These are phyloP conservation scores for Coccomyxa sp. DNA, from an alignment of 139 green algal species.

Conservation along the genomic window DNA sequence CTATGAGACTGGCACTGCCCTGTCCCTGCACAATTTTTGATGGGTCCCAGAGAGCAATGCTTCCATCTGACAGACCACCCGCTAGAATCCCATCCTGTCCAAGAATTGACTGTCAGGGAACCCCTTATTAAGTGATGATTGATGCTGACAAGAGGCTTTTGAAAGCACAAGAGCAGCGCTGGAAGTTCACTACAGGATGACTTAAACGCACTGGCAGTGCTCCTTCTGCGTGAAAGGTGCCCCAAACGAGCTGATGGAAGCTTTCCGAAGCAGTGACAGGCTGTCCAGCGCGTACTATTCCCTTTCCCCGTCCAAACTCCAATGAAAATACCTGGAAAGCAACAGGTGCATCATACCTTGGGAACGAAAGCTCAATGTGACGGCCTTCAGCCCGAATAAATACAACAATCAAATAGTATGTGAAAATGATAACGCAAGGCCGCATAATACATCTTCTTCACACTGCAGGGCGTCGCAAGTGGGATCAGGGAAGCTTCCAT, in stretches of 20 bases:
- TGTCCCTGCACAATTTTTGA: constrained; percentile 55
- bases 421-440: too few relatives aligned
- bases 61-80: constrained; percentile 88
- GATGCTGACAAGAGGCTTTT: too few relatives aligned
- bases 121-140: not conserved
- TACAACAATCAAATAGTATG: too few relatives aligned
- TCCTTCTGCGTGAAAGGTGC: constrained; percentile 7
- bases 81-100: constrained; percentile 85
- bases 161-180: too few relatives aligned
- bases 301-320: constrained; percentile 50
- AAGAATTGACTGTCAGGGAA: not conserved
- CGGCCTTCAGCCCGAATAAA: too few relatives aligned
- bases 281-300: constrained; percentile 46
- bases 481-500: too few relatives aligned
- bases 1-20: not conserved
- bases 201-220: not conserved
- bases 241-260: constrained; percentile 88
- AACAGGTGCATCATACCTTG: not conserved
- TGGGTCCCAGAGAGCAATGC: constrained; percentile 89
- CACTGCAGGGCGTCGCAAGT: too few relatives aligned
- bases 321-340: constrained; percentile 64
- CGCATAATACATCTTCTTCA: too few relatives aligned
- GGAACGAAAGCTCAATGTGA: not conserved
- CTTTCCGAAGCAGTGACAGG: constrained; percentile 71
- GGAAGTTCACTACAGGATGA: not conserved